Conservation (phyloP, 1,284 basidiomycete species). For the Vanrija pseudolonga region DNA sequence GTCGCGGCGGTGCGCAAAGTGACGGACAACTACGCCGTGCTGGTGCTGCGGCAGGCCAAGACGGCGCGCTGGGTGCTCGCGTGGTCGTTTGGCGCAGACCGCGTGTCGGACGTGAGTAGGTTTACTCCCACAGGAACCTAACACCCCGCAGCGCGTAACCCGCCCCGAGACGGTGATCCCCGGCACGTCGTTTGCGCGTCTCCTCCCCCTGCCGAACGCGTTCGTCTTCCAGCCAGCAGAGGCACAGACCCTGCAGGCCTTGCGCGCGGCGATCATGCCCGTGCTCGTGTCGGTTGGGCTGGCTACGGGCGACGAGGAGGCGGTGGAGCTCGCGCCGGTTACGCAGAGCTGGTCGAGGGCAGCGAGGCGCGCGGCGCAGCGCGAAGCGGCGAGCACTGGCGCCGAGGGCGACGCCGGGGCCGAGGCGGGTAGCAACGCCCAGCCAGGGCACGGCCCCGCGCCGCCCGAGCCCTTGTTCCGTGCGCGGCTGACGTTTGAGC, state of each 20-base stretch:
- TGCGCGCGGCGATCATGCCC: constrained; percentile 23
- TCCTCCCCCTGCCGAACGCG: constrained; percentile 51
- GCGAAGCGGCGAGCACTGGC: not conserved
- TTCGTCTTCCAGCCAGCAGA: constrained; percentile 7
- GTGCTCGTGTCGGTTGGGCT: constrained; percentile 12
- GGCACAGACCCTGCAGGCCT: constrained; percentile 35
- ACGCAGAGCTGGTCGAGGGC: constrained; percentile 71
- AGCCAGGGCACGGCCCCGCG: not conserved
- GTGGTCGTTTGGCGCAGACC: constrained; percentile 68
- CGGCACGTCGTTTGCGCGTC: constrained; percentile 55
- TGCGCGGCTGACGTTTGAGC: constrained; percentile 18
- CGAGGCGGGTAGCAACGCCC: no score
- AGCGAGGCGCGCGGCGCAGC: constrained; percentile 52
- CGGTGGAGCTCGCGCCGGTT: constrained; percentile 51
- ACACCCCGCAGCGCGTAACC: constrained; percentile 18
- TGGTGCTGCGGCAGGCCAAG: constrained; percentile 75
- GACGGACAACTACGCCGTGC: constrained; percentile 80
- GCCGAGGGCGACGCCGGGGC: no score
- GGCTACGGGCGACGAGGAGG: not conserved
- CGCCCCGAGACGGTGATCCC: constrained; percentile 38
- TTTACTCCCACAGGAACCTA: not conserved
- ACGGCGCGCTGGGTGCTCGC: constrained; percentile 84
- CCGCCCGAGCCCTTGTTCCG: constrained; percentile 29
- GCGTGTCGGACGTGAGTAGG: constrained; percentile 68
- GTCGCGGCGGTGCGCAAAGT: constrained; percentile 58